A percentile compares a stretch with the other conserved stretches of the same genome.
These are phyloP conservation scores for Ceratocystis albifundus DNA, from an alignment of 2,329 filamentous ascomycete genomes.

Conservation along the genomic window DNA sequence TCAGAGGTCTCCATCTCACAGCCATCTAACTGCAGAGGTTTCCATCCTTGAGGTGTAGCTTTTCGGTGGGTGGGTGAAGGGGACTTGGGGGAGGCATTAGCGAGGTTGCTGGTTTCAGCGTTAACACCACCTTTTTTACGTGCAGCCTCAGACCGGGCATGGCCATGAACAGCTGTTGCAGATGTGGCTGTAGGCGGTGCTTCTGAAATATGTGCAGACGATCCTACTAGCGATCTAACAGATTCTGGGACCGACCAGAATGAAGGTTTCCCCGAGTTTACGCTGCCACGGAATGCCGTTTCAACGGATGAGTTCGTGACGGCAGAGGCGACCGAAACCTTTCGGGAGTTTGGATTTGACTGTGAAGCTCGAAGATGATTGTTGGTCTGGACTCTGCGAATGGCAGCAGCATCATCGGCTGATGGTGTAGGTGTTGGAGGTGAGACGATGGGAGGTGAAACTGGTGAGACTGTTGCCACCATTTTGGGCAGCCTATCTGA, in stretches of 20 bases:
- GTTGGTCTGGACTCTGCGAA: conserved; percentile 15
- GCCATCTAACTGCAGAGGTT: neutral
- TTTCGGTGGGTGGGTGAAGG: neutral
- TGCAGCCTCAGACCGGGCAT: neutral
- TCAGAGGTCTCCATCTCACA: neutral
- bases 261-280: conserved; percentile 21
- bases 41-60: neutral
- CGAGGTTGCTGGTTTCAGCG: neutral
- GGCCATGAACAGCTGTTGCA: neutral
- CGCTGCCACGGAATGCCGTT: conserved; percentile 18
- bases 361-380: conserved; percentile 8
- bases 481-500: conserved; percentile 1
- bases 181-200: neutral
- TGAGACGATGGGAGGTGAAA: conserved; percentile 8
- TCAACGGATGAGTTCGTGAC: conserved; percentile 8
- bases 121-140: neutral
- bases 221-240: conserved; percentile 16
- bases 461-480: neutral
- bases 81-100: neutral
- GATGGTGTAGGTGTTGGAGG: conserved; percentile 11
- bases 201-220: conserved; percentile 21
- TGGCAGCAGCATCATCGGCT: neutral
- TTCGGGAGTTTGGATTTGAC: neutral
- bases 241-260: conserved; percentile 20
- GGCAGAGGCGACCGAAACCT: conserved; percentile 9